phyloP scores from a whole-genome alignment of 2,329 filamentous ascomycete species.

The Arthrobotrys megalospora region DNA sequence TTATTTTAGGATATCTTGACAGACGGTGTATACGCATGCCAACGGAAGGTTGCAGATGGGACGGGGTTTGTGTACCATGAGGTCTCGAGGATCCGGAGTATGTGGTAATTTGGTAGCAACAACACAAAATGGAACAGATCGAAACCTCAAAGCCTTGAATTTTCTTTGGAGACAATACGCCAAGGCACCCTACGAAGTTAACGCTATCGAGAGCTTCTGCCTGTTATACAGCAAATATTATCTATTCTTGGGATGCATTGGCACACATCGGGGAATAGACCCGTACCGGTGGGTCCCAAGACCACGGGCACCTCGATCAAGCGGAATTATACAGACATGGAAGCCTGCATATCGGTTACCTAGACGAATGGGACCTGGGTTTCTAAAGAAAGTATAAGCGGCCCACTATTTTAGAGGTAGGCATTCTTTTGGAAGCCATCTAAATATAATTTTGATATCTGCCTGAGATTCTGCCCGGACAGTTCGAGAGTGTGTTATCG shows the following conservation, averaged over 20 bases:
- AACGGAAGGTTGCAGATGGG: conserved; percentile 20
- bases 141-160: neutral
- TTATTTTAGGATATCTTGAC: conserved; percentile 8
- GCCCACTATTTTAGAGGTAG: neutral
- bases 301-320: conserved; percentile 17
- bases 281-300: neutral
- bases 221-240: neutral
- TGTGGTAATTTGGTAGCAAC: conserved; percentile 43
- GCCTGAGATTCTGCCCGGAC: too few relatives aligned
- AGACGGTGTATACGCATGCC: neutral
- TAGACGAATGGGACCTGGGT: conserved; percentile 5
- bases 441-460: neutral
- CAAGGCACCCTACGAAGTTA: neutral
- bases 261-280: neutral
- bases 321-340: conserved; percentile 4
- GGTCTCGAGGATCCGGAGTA: neutral
- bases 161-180: neutral
- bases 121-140: conserved; percentile 17
- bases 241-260: conserved; percentile 12
- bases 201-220: neutral
- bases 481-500: neutral
- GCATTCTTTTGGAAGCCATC: neutral
- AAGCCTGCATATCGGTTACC: conserved; percentile 4
- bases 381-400: conserved; percentile 25
- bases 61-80: conserved; percentile 6